Conservation (phyloP, 2,329 filamentous ascomycete species). For the Tolypocladium inflatum region DNA sequence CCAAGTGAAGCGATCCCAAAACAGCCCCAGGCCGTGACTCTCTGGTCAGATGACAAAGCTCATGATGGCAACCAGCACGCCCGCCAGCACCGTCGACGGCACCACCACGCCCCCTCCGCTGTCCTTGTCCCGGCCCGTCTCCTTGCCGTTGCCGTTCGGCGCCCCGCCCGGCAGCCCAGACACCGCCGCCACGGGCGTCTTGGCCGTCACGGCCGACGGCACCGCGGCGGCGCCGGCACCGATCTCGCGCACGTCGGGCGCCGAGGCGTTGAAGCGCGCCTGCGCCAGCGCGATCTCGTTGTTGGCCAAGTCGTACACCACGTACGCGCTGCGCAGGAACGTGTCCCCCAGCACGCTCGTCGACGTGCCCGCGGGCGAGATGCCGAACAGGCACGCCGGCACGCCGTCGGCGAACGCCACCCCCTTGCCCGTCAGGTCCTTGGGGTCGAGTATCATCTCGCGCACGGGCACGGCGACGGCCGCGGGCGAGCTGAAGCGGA, state of each 20-base stretch:
- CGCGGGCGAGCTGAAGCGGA: conserved; percentile 40
- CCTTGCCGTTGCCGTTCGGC: not conserved
- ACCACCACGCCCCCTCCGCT: conserved; percentile 1
- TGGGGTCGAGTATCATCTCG: conserved; percentile 49
- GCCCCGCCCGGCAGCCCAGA: conserved; percentile 22
- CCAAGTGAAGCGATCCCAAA: not conserved
- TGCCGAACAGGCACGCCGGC: conserved; percentile 56
- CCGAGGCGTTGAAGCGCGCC: conserved; percentile 47
- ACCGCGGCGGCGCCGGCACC: conserved; percentile 35
- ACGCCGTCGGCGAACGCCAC: conserved; percentile 43
- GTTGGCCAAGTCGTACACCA: conserved; percentile 65
- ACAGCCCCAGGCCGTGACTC: not conserved
- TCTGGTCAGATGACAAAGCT: not conserved
- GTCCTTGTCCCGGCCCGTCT: not conserved
- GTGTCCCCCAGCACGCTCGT: conserved; percentile 63
- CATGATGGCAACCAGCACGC: not conserved
- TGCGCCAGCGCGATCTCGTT: conserved; percentile 63
- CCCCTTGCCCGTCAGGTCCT: conserved; percentile 34
- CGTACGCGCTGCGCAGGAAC: conserved; percentile 65
- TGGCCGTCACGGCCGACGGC: conserved; percentile 43
- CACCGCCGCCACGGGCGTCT: conserved; percentile 39
- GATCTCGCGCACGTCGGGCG: conserved; percentile 45
- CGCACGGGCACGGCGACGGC: conserved; percentile 45
- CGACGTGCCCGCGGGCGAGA: conserved; percentile 45
- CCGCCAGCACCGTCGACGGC: not conserved